Base-by-base conservation (phyloP, 164 flowering plant species). In the Vitis riparia region DNA sequence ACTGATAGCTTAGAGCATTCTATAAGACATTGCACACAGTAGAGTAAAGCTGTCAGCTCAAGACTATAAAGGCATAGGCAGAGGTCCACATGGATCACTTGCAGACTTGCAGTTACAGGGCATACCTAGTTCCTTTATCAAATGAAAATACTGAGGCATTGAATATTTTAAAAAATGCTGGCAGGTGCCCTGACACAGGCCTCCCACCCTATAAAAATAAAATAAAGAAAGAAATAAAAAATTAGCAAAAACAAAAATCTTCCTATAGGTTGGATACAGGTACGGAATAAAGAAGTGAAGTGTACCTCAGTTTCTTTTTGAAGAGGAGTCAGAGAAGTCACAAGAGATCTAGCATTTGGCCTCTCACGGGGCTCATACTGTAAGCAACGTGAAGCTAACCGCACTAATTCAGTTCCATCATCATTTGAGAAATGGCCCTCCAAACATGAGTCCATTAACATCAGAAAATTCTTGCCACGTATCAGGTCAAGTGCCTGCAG, bases 281-380 rank as follows among this genome's bases (percentile, higher is more conserved):
- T 8, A 50, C 52, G 14, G 37, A 51, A 59, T 19, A 67, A 55
- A 9, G 37, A 68, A 60, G 55, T 15, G 10, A 48, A 14, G 59
- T 62, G 37, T 68, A 85, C 89, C 82, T 80, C 85, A 16, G 80
- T 77, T 75, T 85, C 89, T 69, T 78, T 85, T 70, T 83, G 89
- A 70, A 85, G 87, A 61, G 81, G 83, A 68, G 73, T 50, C 13
- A 85, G 80, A 71, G 84, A 69, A 51, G 67, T 74, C 44, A 78
- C 86, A 59, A 85, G 81, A 53, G 87, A 76, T 75, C 80, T 85
- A 1, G 80, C 71, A 70, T 83, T 81, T 51, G 89, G 89, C 76
- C 89, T 77, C 51, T 83, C 89, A 64, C 89, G 85, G 30, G 85
- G 78, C 66, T 85, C 89, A 80, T 85, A 80, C 62, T 85, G 84